A percentile compares a stretch with the other conserved stretches of the same genome.
phyloP scores from a whole-genome alignment of 768 basidiomycete genomes.

The Termitomyces eurrhizus region DNA sequence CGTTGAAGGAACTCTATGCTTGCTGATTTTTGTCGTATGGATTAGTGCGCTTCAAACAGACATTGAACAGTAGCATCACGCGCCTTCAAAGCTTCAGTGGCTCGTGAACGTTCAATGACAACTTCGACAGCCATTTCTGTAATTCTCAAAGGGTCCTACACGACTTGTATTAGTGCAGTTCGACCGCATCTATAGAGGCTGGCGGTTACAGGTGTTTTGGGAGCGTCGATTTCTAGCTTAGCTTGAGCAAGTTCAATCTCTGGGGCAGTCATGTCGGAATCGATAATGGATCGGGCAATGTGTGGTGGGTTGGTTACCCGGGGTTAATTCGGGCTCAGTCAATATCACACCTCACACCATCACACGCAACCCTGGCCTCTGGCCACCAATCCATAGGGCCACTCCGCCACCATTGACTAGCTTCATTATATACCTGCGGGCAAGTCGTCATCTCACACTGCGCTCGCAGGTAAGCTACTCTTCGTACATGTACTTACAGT shows the following conservation, averaged over 20 bases:
- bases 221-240: conserved; percentile 14
- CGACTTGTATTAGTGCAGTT: background rate
- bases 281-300: too few relatives aligned
- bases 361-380: too few relatives aligned
- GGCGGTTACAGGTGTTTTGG: conserved; percentile 15
- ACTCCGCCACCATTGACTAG: too few relatives aligned
- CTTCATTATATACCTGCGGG: too few relatives aligned
- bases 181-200: conserved; percentile 11
- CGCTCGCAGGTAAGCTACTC: too few relatives aligned
- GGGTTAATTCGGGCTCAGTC: too few relatives aligned
- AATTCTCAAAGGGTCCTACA: conserved; percentile 41
- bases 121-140: conserved; percentile 54
- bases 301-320: too few relatives aligned
- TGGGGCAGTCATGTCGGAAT: background rate
- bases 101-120: conserved; percentile 47
- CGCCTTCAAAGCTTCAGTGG: conserved; percentile 55
- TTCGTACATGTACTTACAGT: too few relatives aligned
- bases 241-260: conserved; percentile 10
- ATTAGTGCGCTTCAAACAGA: conserved; percentile 55
- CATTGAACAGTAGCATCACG: conserved; percentile 59
- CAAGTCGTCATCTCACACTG: too few relatives aligned
- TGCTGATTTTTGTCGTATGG: conserved; percentile 57
- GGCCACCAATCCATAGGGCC: too few relatives aligned
- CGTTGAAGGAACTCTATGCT: conserved; percentile 43
- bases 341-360: too few relatives aligned